These are phyloP conservation scores for Rugonectria rugulosa DNA, from an alignment of 2,329 filamentous ascomycete species.

Conservation along the genomic window DNA sequence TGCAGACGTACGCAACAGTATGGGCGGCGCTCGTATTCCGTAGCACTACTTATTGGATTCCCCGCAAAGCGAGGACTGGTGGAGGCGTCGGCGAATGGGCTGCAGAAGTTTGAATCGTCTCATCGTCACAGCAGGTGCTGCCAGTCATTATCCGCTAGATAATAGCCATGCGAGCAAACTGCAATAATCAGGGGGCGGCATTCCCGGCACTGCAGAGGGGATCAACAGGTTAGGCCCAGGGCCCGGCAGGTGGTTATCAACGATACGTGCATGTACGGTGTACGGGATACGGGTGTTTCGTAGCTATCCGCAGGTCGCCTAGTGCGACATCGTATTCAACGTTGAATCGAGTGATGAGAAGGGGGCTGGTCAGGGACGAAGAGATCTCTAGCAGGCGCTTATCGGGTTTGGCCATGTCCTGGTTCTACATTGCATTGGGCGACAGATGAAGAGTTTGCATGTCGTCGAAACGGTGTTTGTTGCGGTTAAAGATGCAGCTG, in stretches of 20 bases:
- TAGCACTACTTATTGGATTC: conserved; percentile 8
- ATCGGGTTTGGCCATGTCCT: background rate
- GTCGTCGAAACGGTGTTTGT: background rate
- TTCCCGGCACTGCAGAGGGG: too few species aligned
- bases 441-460: background rate
- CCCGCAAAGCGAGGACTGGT: conserved; percentile 3
- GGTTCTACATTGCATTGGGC: background rate
- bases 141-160: background rate
- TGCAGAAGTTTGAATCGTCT: conserved; percentile 7
- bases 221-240: too few species aligned
- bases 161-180: too few species aligned
- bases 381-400: background rate
- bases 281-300: too few species aligned
- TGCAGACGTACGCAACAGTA: conserved; percentile 9
- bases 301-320: background rate
- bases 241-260: background rate
- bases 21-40: conserved; percentile 12
- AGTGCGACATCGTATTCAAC: conserved; percentile 9
- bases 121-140: background rate
- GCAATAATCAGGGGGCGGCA: too few species aligned
- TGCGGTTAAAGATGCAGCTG: background rate
- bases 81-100: background rate
- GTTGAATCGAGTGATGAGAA: background rate
- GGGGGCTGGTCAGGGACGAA: background rate
- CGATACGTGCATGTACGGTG: background rate